Evolutionary conservation across 2,329 filamentous ascomycete species (phyloP), one percentile per base, ranked within the genome.

Genomic region (Westerdykella aurantiaca): DNA sequence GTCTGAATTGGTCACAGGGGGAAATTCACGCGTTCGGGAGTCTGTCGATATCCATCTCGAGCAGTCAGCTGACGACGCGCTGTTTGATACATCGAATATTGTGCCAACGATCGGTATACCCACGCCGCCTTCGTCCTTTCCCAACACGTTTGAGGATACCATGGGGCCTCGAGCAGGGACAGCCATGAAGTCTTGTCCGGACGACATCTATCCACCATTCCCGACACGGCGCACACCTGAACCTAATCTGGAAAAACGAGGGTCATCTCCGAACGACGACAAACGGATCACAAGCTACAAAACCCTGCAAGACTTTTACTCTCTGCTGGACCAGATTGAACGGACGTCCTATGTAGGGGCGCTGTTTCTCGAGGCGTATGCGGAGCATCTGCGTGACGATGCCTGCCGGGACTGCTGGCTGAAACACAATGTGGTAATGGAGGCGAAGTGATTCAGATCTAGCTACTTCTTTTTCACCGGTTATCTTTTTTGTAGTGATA

Each of bases 341-440:
- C 39, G 44, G 14, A 39, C 34, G 13, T 42, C 39, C 11, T 39
- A 40, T 21, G 25, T 42, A 9, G 57, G 51, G 16, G 53, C 50
- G 12, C 29, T 50, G 9, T 59, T 56, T 37, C 45, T 56, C 11
- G 57, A 60, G 41, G 52, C 53, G 10, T 60, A 58, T 43, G 61
- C 58, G 12, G 56, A 60, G 38, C 56, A 51, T 18, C 42, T 63
- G 2, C 42, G 39, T 6, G 41, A 48, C 25, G 57, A 61, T 37
- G 21, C 47, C 39, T 63, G 58, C 47, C 42, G 46, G 12, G 46
- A 52, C 14, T 62, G 58, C 35, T 61, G 59, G 57, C 44, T 54
- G 16, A 50, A 47, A 34, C 48, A 50, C 38, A 55, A 56, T 25
- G 42, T 53, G 25, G 40, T 14, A 35, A 9, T 7, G 33, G 17